phyloP scores from a whole-genome alignment of 306 rosid species.

The Alnus glutinosa region DNA sequence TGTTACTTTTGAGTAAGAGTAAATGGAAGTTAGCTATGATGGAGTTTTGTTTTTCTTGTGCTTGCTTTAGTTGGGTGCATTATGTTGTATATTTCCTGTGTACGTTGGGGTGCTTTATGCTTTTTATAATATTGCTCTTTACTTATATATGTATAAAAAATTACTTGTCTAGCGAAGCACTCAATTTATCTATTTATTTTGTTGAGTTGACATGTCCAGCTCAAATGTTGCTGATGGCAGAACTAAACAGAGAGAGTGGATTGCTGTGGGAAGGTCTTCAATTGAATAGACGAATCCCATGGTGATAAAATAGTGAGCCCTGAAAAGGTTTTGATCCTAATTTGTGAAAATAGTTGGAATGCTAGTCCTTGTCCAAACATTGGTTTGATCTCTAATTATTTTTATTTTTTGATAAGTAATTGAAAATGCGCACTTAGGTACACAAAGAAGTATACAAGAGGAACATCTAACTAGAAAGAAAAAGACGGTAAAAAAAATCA shows the following conservation, averaged over 20 bases:
- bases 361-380: background rate
- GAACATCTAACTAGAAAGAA: no score
- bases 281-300: background rate
- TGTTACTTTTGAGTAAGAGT: background rate
- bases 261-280: background rate
- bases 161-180: background rate
- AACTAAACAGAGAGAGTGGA: background rate
- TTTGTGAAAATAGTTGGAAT: background rate
- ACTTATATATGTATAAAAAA: no score
- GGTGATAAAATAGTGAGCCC: background rate
- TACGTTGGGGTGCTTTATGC: no score
- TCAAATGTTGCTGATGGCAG: background rate
- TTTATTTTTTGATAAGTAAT: background rate
- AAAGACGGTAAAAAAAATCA: no score
- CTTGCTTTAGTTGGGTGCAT: no score
- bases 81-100: no score
- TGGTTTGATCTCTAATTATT: background rate
- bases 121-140: no score
- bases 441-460: no score
- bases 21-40: constrained; percentile 17
- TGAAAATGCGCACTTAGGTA: no score
- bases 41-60: background rate
- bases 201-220: background rate
- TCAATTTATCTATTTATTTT: background rate
- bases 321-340: background rate